Percentiles rank a stretch among this genome's conserved stretches.
Conservation (phyloP, 2,329 filamentous ascomycete species). For the Chaetoscypha palmicola region DNA sequence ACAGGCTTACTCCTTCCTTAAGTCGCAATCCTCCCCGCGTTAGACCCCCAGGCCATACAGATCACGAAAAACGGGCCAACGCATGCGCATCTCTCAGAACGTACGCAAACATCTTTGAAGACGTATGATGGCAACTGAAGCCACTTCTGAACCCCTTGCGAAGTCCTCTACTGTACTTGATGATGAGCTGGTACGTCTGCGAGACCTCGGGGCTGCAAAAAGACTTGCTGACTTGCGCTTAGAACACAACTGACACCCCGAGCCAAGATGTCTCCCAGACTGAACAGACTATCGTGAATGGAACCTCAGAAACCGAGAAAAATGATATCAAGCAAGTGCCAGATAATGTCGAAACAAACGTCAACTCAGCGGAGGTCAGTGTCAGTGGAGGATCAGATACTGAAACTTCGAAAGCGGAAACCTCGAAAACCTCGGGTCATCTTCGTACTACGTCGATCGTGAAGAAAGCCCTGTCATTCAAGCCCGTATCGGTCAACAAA, state of each 20-base stretch:
- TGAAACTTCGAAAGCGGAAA: constrained; percentile 56
- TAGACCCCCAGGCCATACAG: constrained; percentile 18
- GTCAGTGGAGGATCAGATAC: constrained; percentile 71
- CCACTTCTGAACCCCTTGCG: constrained; percentile 43
- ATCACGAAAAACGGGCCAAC: constrained; percentile 24
- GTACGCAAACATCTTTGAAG: constrained; percentile 32
- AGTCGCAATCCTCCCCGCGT: constrained; percentile 3
- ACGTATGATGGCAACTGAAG: constrained; percentile 62
- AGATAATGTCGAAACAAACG: constrained; percentile 50
- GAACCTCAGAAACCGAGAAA: constrained; percentile 34
- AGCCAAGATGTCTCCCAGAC: constrained; percentile 39
- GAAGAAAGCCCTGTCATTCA: constrained; percentile 75
- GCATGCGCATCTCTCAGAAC: constrained; percentile 30
- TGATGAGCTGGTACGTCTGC: constrained; percentile 28
- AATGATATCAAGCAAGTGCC: constrained; percentile 49
- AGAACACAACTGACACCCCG: constrained; percentile 40
- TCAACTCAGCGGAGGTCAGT: constrained; percentile 59
- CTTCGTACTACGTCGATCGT: constrained; percentile 50
- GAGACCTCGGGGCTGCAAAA: not conserved
- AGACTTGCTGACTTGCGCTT: constrained; percentile 20
- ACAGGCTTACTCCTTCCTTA: constrained; percentile 1
- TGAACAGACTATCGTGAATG: constrained; percentile 39
- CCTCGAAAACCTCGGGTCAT: constrained; percentile 49
- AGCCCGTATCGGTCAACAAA: constrained; percentile 78
- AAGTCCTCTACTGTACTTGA: constrained; percentile 24